A percentile compares a stretch with the other conserved stretches of the same genome.
These are phyloP conservation scores for Picea sitchensis DNA, from an alignment of 75 land plant genomes.

Conservation along the genomic window DNA sequence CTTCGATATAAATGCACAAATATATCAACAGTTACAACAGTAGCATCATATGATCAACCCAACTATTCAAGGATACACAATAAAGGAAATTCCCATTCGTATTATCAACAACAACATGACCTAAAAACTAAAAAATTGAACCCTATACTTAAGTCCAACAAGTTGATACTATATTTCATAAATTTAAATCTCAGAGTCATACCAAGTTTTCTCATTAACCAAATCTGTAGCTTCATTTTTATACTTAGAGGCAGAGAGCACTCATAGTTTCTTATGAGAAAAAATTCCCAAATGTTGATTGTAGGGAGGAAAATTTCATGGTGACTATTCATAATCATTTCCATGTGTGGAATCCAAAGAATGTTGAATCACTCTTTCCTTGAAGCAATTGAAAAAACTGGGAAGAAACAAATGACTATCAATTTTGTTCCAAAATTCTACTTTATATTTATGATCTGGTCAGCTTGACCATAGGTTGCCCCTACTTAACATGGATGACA, in stretches of 20 bases:
- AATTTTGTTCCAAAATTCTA: constrained; percentile 17
- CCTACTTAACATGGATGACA: background rate
- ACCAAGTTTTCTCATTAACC: too few relatives aligned
- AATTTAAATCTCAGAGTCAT: too few relatives aligned
- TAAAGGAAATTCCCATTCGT: constrained; percentile 56
- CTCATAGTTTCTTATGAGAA: too few relatives aligned
- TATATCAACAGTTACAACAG: too few relatives aligned
- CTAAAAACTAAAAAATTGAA: background rate
- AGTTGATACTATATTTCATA: too few relatives aligned
- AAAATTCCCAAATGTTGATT: too few relatives aligned
- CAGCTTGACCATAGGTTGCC: constrained; percentile 17
- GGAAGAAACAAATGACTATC: constrained; percentile 18
- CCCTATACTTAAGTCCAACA: too few relatives aligned
- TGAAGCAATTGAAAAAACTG: constrained; percentile 36
- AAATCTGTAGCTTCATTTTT: too few relatives aligned
- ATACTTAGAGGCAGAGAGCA: too few relatives aligned
- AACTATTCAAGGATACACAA: constrained; percentile 54
- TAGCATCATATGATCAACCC: background rate
- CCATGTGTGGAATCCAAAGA: constrained; percentile 33
- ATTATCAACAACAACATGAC: constrained; percentile 76
- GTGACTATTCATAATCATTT: constrained; percentile 20
- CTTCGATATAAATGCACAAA: too few relatives aligned
- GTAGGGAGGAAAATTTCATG: constrained; percentile 18
- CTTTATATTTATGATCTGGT: constrained; percentile 9
- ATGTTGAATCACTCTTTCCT: constrained; percentile 23